phyloP scores from a whole-genome alignment of 306 rosid genomes.

The Castanospermum australe region DNA sequence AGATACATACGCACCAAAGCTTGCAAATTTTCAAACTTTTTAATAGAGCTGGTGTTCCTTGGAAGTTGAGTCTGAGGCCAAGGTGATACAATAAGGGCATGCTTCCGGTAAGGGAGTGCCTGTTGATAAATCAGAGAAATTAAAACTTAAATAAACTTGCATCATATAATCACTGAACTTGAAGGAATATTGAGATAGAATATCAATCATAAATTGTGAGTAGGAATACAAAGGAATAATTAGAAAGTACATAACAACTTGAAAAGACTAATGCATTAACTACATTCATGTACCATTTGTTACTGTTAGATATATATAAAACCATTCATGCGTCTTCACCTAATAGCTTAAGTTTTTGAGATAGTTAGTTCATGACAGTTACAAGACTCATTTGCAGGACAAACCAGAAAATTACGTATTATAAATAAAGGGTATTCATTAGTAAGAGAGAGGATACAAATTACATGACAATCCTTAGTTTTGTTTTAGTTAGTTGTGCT shows the following conservation, averaged over 20 bases:
- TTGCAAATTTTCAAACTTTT: constrained; percentile 85
- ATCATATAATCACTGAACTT: background rate
- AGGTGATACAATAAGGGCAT: constrained; percentile 78
- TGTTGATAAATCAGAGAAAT: constrained; percentile 31
- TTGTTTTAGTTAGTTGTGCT: background rate
- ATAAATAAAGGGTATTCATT: background rate
- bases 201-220: background rate
- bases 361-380: too few relatives aligned
- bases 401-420: background rate
- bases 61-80: constrained; percentile 90
- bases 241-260: background rate
- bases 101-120: constrained; percentile 86
- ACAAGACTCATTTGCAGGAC: background rate
- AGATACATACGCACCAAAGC: constrained; percentile 64
- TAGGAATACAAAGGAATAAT: background rate
- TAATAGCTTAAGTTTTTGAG: too few relatives aligned
- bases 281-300: background rate
- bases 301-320: too few relatives aligned
- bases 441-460: background rate
- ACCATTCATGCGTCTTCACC: too few relatives aligned
- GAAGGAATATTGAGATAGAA: background rate
- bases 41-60: constrained; percentile 55
- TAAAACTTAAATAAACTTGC: background rate
- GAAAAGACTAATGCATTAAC: background rate
- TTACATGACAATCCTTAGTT: too few relatives aligned